Evolutionary conservation across 163 green algal genomes (phyloP).

Genomic region (Coccomyxa subellipsoidea): DNA sequence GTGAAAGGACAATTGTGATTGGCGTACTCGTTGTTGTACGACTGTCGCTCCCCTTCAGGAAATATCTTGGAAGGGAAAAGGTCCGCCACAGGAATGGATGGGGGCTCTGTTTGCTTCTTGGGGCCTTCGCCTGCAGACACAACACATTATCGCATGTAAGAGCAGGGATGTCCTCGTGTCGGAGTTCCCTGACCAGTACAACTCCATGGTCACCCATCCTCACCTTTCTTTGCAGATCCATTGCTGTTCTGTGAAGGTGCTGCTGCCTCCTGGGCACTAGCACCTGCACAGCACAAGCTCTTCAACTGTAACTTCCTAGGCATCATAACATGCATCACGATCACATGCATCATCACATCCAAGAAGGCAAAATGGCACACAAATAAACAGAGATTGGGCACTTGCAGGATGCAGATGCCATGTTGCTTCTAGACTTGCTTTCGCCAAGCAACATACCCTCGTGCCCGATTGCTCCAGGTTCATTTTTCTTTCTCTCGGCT

Average conservation of each 20-base stretch:
- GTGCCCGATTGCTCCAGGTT: conserved; percentile 36
- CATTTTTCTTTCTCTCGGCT: conserved; percentile 19
- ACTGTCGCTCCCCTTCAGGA: conserved; percentile 86
- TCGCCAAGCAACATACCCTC: too few species aligned
- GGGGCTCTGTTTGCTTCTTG: conserved; percentile 82
- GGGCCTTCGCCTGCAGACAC: background rate
- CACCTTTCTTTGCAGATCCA: background rate
- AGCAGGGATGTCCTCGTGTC: too few species aligned
- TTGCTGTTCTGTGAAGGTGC: background rate
- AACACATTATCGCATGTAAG: too few species aligned
- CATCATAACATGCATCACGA: too few species aligned
- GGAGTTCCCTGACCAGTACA: too few species aligned
- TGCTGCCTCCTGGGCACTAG: background rate
- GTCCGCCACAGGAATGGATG: conserved; percentile 79
- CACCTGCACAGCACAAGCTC: background rate
- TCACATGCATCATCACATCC: too few species aligned
- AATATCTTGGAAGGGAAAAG: conserved; percentile 83
- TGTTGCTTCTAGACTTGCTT: too few species aligned
- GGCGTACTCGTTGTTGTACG: conserved; percentile 79
- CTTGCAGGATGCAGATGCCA: too few species aligned
- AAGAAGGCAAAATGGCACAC: too few species aligned
- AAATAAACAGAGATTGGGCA: too few species aligned
- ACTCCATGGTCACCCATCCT: too few species aligned
- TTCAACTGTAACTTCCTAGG: background rate
- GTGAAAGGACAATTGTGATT: background rate